Evolutionary conservation across 2,329 filamentous ascomycete genomes (phyloP), one percentile per base, ranked within the genome.

Genomic region (Pseudohalonectria lignicola): DNA sequence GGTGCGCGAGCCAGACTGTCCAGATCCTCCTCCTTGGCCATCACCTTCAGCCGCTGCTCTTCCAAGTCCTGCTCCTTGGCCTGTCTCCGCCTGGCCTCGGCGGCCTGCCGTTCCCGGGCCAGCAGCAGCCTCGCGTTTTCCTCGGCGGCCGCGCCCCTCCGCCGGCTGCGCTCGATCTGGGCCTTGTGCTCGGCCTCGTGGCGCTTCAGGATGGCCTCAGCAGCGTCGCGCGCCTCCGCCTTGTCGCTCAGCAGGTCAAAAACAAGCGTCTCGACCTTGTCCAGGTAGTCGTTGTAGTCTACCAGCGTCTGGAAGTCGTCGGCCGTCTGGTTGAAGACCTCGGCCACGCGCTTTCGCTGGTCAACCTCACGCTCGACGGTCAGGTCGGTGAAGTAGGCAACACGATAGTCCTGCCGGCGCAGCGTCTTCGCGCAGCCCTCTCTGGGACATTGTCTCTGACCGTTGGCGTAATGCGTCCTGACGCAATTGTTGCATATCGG

Each of bases 401-500:
- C 75, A 42, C 86, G 78, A 65, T 96, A 98, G 30, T 80, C 79
- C 41, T 79, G 76, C 52, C 88, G 85, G 2, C 92, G 81, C 5
- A 98, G 71, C 1, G 87, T 96, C 57, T 84, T 81, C 55, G 79
- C 76, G 63, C 92, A 98, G 30, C 82, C 84, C 0, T 86, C 85
- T 41, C 95, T 86, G 1, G 92, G 92, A 55, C 93, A 98, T 44
- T 87, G 84, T 40, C 87, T 86, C 1, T 92, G 92, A 0, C 92
- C 92, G 39, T 86, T 80, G 26, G 82, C 83, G 71, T 96, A 98
- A 51, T 96, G 85, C 40, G 90, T 83, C 60, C 90, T 84, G 31
- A 96, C 88, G 65, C 92, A 98, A 41, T 85, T 88, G 58, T 86
- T 82, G 69, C 92, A 98, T 86, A 98, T 96, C 49, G 86, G 86